phyloP scores from a whole-genome alignment of 768 basidiomycete genomes.

The Cytidiella melzeri region DNA sequence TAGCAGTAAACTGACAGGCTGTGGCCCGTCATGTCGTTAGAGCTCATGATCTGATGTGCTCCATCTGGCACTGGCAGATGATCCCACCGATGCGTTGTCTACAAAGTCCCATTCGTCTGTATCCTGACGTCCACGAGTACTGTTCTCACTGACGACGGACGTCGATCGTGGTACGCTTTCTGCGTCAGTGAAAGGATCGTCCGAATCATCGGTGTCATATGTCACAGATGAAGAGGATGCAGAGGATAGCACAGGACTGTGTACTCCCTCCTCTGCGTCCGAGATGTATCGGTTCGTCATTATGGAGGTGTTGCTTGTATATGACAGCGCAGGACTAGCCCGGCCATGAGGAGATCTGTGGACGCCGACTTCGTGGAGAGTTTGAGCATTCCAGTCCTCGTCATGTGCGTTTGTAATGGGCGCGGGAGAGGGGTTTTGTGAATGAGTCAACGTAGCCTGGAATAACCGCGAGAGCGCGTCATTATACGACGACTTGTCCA shows the following conservation, averaged over 20 bases:
- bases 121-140: background rate
- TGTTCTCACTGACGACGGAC: constrained; percentile 3
- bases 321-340: background rate
- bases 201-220: background rate
- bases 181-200: background rate
- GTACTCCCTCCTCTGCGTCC: background rate
- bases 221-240: background rate
- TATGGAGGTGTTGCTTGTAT: background rate
- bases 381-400: too few relatives aligned
- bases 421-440: too few relatives aligned
- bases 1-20: too few relatives aligned
- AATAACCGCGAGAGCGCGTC: too few relatives aligned
- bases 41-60: background rate
- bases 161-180: constrained; percentile 6
- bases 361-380: too few relatives aligned
- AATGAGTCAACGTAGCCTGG: too few relatives aligned
- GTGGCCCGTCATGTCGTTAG: too few relatives aligned
- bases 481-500: too few relatives aligned
- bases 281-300: background rate
- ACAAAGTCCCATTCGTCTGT: constrained; percentile 1
- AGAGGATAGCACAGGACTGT: background rate
- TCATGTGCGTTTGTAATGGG: too few relatives aligned
- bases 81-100: background rate
- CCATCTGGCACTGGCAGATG: background rate
- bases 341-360: background rate